These are phyloP conservation scores for Komagataella pastoris DNA, from an alignment of 805 yeast genomes.

Conservation along the genomic window DNA sequence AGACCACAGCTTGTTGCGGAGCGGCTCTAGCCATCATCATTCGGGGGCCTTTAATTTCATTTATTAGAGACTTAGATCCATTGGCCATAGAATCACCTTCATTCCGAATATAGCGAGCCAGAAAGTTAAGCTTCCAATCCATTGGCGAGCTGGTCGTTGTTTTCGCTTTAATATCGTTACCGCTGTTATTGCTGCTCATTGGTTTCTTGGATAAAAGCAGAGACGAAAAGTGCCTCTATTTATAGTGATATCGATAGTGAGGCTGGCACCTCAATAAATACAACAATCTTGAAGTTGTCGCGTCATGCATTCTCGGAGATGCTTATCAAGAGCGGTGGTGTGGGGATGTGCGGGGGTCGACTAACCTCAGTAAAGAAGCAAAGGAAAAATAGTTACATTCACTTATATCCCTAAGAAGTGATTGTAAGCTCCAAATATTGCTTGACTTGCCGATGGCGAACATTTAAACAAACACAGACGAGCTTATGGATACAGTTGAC, in stretches of 20 bases:
- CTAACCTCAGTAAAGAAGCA: not conserved
- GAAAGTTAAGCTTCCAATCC: not conserved
- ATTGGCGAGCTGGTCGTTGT: not conserved
- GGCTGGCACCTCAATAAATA: not conserved
- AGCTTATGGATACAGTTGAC: not conserved
- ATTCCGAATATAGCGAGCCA: not conserved
- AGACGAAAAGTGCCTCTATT: not conserved
- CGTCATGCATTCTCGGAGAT: not conserved
- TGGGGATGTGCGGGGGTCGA: not conserved
- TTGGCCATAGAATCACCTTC: not conserved
- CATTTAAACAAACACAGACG: not conserved
- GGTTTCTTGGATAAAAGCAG: not conserved
- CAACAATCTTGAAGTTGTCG: not conserved
- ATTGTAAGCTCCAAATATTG: not conserved
- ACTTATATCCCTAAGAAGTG: not conserved
- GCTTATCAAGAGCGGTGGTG: not conserved
- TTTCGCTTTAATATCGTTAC: not conserved
- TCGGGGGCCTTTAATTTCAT: not conserved
- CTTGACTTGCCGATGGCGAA: not conserved
- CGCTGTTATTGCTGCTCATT: not conserved
- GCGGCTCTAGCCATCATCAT: not conserved
- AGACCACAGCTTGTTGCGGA: not conserved
- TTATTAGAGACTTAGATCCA: not conserved
- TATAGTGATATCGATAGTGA: not conserved
- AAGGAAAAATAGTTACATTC: not conserved